Percentiles rank a stretch among this genome's conserved stretches.
Evolutionary conservation across 2,329 filamentous ascomycete species (phyloP).

Genomic region (Microdochium nivale): DNA sequence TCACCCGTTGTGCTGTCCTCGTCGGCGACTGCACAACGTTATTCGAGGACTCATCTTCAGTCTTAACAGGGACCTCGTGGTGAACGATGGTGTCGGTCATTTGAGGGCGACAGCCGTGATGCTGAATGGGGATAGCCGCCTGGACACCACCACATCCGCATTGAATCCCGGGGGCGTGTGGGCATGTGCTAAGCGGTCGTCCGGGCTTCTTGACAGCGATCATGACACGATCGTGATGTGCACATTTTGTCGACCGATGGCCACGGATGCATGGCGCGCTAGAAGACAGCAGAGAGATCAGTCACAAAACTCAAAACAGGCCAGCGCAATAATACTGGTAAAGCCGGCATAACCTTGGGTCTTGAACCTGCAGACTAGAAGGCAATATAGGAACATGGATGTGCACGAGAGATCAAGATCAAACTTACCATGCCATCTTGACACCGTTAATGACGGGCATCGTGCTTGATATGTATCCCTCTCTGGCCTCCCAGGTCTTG

Average conservation of each 20-base stretch:
- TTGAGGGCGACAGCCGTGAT: background rate
- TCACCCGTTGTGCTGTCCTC: conserved; percentile 10
- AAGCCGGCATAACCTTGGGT: too few species aligned
- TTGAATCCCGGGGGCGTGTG: conserved; percentile 52
- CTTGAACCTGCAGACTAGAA: conserved; percentile 1
- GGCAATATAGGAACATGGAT: background rate
- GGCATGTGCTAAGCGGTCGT: conserved; percentile 60
- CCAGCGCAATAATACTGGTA: background rate
- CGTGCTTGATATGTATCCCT: conserved; percentile 12
- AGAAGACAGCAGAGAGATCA: conserved; percentile 6
- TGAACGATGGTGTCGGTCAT: background rate
- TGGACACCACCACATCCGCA: conserved; percentile 58
- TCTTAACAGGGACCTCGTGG: conserved; percentile 6
- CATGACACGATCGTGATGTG: conserved; percentile 60
- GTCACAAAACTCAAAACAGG: conserved; percentile 5
- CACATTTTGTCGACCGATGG: conserved; percentile 68
- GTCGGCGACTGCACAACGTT: conserved; percentile 3
- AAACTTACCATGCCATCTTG: conserved; percentile 65
- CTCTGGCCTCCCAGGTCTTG: background rate
- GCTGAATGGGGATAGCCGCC: conserved; percentile 44
- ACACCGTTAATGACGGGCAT: conserved; percentile 64
- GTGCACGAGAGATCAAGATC: conserved; percentile 1
- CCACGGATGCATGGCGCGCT: conserved; percentile 70
- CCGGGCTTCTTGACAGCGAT: conserved; percentile 65
- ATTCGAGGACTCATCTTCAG: background rate